Conservation (phyloP, 768 basidiomycete species). For the Trametes villosa region DNA sequence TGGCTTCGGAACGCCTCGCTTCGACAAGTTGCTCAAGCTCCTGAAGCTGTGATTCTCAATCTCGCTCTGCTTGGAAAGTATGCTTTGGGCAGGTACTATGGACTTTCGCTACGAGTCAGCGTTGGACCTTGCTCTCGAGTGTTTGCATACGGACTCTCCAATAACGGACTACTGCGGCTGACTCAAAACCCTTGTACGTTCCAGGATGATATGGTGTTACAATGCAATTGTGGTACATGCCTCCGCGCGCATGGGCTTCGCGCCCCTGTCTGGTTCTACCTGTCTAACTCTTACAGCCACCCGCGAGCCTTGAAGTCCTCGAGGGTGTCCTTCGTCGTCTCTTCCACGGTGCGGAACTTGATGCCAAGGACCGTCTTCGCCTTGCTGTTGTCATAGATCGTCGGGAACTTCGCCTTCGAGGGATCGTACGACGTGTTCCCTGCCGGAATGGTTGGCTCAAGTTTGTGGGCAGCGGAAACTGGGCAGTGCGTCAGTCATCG, state of each 20-base stretch:
- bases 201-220: too few relatives aligned
- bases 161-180: too few relatives aligned
- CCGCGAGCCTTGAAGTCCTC: conserved; percentile 45
- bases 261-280: too few relatives aligned
- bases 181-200: too few relatives aligned
- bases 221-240: too few relatives aligned
- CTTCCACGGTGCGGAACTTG: conserved; percentile 44
- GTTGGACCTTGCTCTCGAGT: too few relatives aligned
- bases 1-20: conserved; percentile 39
- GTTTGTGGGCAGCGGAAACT: conserved; percentile 2
- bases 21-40: conserved; percentile 24
- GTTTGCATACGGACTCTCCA: too few relatives aligned
- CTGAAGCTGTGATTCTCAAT: not conserved
- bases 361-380: conserved; percentile 44
- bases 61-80: not conserved
- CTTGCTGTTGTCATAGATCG: conserved; percentile 41
- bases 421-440: conserved; percentile 24
- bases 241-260: too few relatives aligned
- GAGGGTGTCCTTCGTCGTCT: conserved; percentile 45
- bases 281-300: conserved; percentile 36
- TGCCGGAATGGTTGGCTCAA: not conserved
- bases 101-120: too few relatives aligned
- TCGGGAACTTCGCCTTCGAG: conserved; percentile 30
- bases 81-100: not conserved
- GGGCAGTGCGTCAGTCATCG: not conserved